Percentiles rank a stretch among this genome's conserved stretches.
These are phyloP conservation scores for Macrophomina pseudophaseolina DNA, from an alignment of 2,329 filamentous ascomycete genomes.

Conservation along the genomic window DNA sequence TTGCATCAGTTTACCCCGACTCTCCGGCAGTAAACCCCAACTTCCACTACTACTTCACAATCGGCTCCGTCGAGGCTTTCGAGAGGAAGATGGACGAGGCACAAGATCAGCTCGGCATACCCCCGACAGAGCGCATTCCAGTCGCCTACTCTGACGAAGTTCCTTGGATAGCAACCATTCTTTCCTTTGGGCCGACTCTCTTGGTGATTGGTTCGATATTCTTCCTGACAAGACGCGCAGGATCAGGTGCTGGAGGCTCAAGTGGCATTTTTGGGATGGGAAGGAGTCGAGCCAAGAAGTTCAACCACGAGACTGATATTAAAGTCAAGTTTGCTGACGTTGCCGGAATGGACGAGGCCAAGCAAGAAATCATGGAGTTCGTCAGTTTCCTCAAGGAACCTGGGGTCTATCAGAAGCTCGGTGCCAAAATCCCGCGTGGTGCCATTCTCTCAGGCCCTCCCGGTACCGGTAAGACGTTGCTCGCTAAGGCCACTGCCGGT, in stretches of 20 bases:
- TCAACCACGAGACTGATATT: conserved; percentile 95
- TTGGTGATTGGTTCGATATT: conserved; percentile 83
- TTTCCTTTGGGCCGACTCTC: conserved; percentile 86
- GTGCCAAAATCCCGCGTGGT: conserved; percentile 96
- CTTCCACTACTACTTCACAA: conserved; percentile 91
- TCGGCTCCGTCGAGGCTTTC: conserved; percentile 92
- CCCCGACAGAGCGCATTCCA: conserved; percentile 85
- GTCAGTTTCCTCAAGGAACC: conserved; percentile 96
- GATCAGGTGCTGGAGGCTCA: conserved; percentile 62
- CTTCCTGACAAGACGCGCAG: conserved; percentile 78
- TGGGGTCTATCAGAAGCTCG: conserved; percentile 87
- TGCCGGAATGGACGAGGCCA: conserved; percentile 97
- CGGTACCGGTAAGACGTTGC: conserved; percentile 95
- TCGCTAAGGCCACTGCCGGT: conserved; percentile 96
- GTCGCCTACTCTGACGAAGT: conserved; percentile 85
- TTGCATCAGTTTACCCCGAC: conserved; percentile 75
- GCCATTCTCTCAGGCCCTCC: conserved; percentile 97
- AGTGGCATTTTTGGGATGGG: conserved; percentile 94
- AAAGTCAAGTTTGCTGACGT: conserved; percentile 98
- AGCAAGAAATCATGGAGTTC: conserved; percentile 98
- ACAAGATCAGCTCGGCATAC: conserved; percentile 85
- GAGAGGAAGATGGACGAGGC: conserved; percentile 87
- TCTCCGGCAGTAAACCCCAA: conserved; percentile 70
- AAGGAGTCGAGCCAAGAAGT: conserved; percentile 93
- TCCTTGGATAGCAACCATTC: conserved; percentile 70